Conservation (phyloP, 73 alveolate species). For the Paramecium bursaria region DNA sequence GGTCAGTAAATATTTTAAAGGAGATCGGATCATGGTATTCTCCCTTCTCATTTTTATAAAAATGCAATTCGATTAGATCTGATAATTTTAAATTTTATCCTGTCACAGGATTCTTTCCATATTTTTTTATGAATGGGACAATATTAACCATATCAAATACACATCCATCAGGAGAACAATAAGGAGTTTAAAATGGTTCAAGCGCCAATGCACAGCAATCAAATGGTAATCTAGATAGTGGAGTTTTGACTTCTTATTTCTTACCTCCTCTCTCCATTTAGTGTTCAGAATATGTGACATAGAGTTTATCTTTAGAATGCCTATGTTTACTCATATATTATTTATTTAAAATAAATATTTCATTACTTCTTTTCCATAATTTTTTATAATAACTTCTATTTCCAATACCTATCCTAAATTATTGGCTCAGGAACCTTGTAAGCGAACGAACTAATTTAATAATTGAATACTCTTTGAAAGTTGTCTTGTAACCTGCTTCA, state of each 20-base stretch:
- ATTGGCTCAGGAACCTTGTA: constrained; percentile 30
- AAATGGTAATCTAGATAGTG: constrained; percentile 83
- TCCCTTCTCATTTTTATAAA: constrained; percentile 93
- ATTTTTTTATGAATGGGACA: constrained; percentile 90
- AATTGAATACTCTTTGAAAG: constrained; percentile 17
- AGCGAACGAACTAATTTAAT: not conserved
- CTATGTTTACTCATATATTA: constrained; percentile 85
- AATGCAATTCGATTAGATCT: constrained; percentile 86
- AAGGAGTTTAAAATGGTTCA: constrained; percentile 87
- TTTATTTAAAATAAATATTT: not conserved
- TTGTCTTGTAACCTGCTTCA: constrained; percentile 26
- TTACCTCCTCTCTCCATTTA: constrained; percentile 87
- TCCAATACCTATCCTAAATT: constrained; percentile 45
- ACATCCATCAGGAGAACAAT: constrained; percentile 91
- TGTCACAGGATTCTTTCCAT: constrained; percentile 90
- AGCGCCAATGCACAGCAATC: constrained; percentile 85
- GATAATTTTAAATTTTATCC: constrained; percentile 81
- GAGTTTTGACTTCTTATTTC: constrained; percentile 68
- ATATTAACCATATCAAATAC: constrained; percentile 88
- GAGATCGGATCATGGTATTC: constrained; percentile 98
- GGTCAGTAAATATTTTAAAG: constrained; percentile 85
- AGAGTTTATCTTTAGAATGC: constrained; percentile 87
- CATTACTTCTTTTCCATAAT: constrained; percentile 29
- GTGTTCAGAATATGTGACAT: constrained; percentile 82
- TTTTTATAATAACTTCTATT: constrained; percentile 5